Percentiles rank a stretch among this genome's conserved stretches.
Conservation (phyloP, 2,329 filamentous ascomycete species). For the Atkinsonella hypoxylon region DNA sequence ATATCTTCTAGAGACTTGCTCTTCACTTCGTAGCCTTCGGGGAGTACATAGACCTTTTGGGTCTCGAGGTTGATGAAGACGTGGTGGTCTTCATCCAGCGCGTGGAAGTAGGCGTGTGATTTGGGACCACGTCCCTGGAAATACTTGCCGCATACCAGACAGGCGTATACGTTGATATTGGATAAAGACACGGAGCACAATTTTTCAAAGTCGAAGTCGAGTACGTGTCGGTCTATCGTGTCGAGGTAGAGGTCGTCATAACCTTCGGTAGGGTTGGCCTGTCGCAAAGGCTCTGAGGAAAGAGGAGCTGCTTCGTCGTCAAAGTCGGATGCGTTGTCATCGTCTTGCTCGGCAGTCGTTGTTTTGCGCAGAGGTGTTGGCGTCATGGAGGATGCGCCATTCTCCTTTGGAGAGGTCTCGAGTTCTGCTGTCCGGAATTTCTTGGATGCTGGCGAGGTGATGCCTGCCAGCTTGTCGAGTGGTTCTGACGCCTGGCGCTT, state of each 20-base stretch:
- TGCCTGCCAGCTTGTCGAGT: slow-evolving; percentile 42
- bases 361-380: slow-evolving; percentile 8
- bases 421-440: slow-evolving; percentile 40
- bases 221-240: slow-evolving; percentile 82
- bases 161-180: slow-evolving; percentile 98
- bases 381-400: slow-evolving; percentile 20
- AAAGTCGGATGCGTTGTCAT: slow-evolving; percentile 24
- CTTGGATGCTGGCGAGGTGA: slow-evolving; percentile 48
- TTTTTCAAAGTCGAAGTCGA: slow-evolving; percentile 99
- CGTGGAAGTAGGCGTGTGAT: slow-evolving; percentile 95
- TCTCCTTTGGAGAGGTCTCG: slow-evolving; percentile 22
- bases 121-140: slow-evolving; percentile 88
- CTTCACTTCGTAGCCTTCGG: slow-evolving; percentile 93
- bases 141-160: slow-evolving; percentile 94
- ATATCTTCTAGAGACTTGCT: slow-evolving; percentile 95
- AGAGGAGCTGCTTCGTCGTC: slow-evolving; percentile 29
- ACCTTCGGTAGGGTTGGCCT: slow-evolving; percentile 69
- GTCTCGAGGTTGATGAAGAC: slow-evolving; percentile 97
- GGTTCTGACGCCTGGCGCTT: slow-evolving; percentile 51
- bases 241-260: slow-evolving; percentile 96
- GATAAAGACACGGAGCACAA: slow-evolving; percentile 90
- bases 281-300: slow-evolving; percentile 43
- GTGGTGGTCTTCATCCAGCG: slow-evolving; percentile 88
- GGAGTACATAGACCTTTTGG: slow-evolving; percentile 81
- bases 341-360: slow-evolving; percentile 12